Evolutionary conservation across 768 basidiomycete species (phyloP).

Genomic region (Tubosaeta brunneosetosa): DNA sequence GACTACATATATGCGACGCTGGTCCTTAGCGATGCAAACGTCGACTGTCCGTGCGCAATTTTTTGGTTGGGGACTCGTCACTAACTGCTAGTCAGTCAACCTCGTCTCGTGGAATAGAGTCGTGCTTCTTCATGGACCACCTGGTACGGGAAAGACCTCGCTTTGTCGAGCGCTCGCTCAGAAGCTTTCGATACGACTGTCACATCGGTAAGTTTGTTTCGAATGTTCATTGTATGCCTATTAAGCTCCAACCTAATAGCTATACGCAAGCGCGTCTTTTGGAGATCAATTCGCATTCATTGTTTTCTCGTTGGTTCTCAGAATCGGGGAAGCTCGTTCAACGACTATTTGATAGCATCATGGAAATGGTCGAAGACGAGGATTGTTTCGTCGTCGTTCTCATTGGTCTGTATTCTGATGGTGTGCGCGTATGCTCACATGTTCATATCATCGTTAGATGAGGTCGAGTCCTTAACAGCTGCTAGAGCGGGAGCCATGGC

Average conservation of each 20-base stretch:
- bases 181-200: constrained; percentile 87
- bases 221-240: neutral
- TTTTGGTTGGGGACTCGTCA: neutral
- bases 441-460: constrained; percentile 51
- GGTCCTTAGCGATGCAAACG: constrained; percentile 82
- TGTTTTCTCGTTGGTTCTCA: constrained; percentile 99
- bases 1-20: constrained; percentile 95
- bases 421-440: constrained; percentile 1
- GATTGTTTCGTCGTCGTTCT: constrained; percentile 89
- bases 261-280: constrained; percentile 84
- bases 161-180: constrained; percentile 93
- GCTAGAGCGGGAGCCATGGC: constrained; percentile 93
- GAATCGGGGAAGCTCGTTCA: constrained; percentile 99
- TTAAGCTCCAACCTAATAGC: constrained; percentile 36
- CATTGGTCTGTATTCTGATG: constrained; percentile 55
- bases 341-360: constrained; percentile 82
- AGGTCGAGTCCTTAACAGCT: constrained; percentile 94
- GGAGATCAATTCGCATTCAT: constrained; percentile 97
- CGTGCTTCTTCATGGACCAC: constrained; percentile 91
- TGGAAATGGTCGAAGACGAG: constrained; percentile 89
- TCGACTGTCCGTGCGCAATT: constrained; percentile 61
- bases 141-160: constrained; percentile 96
- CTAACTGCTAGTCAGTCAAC: constrained; percentile 53
- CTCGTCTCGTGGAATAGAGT: constrained; percentile 95
- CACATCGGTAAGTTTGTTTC: constrained; percentile 55